These are phyloP conservation scores for Lepraria neglecta DNA, from an alignment of 495 filamentous ascomycete genomes.

Conservation along the genomic window DNA sequence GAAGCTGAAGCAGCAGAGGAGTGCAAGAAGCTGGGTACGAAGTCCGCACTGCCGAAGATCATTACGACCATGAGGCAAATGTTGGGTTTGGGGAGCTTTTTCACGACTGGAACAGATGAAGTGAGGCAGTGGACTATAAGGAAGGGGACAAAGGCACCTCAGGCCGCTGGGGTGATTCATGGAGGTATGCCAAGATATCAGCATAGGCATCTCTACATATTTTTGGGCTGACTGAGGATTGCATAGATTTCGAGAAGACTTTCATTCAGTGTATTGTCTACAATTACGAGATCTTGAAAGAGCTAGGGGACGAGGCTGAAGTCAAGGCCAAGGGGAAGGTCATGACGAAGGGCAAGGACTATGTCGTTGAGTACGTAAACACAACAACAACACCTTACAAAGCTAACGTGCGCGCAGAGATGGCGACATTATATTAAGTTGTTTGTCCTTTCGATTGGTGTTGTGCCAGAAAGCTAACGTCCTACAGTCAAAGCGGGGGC, in stretches of 20 bases:
- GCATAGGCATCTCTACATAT: not conserved
- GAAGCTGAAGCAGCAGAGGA: slow-evolving; percentile 79
- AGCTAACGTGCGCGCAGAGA: not conserved
- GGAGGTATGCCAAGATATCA: slow-evolving; percentile 37
- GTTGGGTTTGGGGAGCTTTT: slow-evolving; percentile 89
- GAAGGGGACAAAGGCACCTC: slow-evolving; percentile 92
- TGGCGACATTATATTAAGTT: not conserved
- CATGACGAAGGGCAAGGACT: slow-evolving; percentile 99
- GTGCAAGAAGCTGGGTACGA: slow-evolving; percentile 79
- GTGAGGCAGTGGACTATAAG: slow-evolving; percentile 98
- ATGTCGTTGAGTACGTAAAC: slow-evolving; percentile 56
- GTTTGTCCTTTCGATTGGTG: no score
- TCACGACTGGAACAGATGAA: slow-evolving; percentile 95
- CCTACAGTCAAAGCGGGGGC: no score
- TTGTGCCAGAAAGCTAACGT: no score
- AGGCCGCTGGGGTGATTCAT: slow-evolving; percentile 97
- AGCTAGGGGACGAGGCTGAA: slow-evolving; percentile 63
- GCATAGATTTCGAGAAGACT: slow-evolving; percentile 91
- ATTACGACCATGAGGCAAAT: slow-evolving; percentile 89
- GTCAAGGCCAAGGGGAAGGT: slow-evolving; percentile 93
- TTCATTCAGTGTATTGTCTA: slow-evolving; percentile 96
- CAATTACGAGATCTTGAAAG: slow-evolving; percentile 64
- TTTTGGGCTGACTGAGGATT: not conserved
- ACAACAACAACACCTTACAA: not conserved
- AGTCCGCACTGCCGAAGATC: slow-evolving; percentile 87